Evolutionary conservation across 345 rosid genomes (phyloP).

Genomic region (Combretum micranthum): DNA sequence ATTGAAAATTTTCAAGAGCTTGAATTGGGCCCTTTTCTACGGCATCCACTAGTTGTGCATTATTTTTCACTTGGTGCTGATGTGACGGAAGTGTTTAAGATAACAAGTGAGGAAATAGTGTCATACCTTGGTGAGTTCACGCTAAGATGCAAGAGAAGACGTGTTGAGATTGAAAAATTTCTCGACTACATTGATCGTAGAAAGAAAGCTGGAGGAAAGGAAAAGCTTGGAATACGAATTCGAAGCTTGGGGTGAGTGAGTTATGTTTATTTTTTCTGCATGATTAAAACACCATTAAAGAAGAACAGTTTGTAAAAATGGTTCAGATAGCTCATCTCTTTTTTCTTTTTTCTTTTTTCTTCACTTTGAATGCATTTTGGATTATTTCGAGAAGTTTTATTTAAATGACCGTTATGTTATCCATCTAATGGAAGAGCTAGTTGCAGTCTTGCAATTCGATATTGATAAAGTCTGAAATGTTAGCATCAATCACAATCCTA

Average conservation of each 20-base stretch:
- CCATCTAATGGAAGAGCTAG: no score
- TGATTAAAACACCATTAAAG: neutral
- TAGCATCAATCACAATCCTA: no score
- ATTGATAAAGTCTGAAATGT: no score
- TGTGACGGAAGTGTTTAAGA: constrained; percentile 37
- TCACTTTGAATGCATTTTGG: no score
- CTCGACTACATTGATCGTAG: constrained; percentile 56
- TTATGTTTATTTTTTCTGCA: neutral
- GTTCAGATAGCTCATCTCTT: no score
- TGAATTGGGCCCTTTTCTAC: constrained; percentile 66
- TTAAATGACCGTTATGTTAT: no score
- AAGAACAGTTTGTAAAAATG: no score
- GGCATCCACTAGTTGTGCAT: constrained; percentile 57
- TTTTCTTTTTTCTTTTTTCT: constrained; percentile 17
- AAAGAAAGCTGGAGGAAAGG: constrained; percentile 40
- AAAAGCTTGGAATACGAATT: constrained; percentile 72
- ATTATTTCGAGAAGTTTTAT: no score
- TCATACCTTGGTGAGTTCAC: constrained; percentile 41
- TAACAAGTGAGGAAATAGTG: constrained; percentile 58
- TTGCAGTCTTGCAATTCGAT: no score
- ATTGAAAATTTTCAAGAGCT: constrained; percentile 57
- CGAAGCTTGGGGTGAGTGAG: constrained; percentile 62
- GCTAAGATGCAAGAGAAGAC: constrained; percentile 15
- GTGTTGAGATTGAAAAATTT: constrained; percentile 43
- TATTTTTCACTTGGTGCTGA: constrained; percentile 45